These are phyloP conservation scores for Ascochyta rabiei DNA, from an alignment of 2,329 filamentous ascomycete species.

Conservation along the genomic window DNA sequence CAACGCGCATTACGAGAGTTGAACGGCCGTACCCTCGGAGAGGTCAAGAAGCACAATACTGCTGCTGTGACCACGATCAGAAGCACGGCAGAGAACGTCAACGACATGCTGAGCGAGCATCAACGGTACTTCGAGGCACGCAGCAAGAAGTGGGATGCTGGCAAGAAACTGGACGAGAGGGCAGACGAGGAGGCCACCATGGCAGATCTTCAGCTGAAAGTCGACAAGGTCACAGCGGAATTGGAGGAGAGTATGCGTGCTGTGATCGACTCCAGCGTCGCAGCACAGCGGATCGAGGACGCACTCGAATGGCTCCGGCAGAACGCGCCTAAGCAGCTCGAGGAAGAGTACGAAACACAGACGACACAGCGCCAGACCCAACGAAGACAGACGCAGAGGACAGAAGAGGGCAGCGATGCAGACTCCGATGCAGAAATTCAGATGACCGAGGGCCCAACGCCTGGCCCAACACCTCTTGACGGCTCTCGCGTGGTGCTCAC, in stretches of 20 bases:
- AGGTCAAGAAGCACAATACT: conserved; percentile 57
- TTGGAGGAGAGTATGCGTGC: conserved; percentile 65
- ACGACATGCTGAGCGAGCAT: conserved; percentile 58
- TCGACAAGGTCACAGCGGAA: conserved; percentile 58
- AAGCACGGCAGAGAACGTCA: conserved; percentile 59
- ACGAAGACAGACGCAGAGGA: conserved; percentile 19
- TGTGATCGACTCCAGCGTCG: conserved; percentile 62
- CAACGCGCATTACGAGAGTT: conserved; percentile 56
- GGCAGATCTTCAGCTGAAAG: conserved; percentile 50
- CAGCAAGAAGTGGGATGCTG: conserved; percentile 43
- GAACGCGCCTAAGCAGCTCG: conserved; percentile 40
- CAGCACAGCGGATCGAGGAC: conserved; percentile 52
- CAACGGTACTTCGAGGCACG: conserved; percentile 45
- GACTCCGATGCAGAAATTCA: conserved; percentile 46
- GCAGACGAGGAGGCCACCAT: conserved; percentile 49
- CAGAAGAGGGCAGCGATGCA: conserved; percentile 21
- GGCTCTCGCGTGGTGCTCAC: conserved; percentile 40
- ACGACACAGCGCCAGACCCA: conserved; percentile 45
- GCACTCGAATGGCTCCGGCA: conserved; percentile 52
- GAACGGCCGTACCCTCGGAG: conserved; percentile 49
- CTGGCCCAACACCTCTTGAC: conserved; percentile 47
- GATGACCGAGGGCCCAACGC: conserved; percentile 46
- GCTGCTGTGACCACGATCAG: conserved; percentile 56
- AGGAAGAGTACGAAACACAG: conserved; percentile 42
- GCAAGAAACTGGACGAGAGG: conserved; percentile 45